Evolutionary conservation across 2,329 filamentous ascomycete species (phyloP).

Genomic region (Lasiodiplodia theobromae): DNA sequence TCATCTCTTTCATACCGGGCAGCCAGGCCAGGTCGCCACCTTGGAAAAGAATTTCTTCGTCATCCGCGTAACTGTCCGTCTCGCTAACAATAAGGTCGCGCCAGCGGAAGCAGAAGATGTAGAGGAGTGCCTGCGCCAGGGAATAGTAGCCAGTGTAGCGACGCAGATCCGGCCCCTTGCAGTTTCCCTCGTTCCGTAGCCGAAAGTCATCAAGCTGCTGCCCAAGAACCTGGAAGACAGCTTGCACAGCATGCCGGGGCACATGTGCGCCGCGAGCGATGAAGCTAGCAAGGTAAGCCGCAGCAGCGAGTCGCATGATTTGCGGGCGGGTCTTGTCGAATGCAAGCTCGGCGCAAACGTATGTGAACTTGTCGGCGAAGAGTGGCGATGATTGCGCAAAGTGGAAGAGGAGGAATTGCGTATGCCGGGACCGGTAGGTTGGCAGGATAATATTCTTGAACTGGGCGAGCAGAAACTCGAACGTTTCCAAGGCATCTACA

Average conservation of each 20-base stretch:
- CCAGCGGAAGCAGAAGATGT: slow-evolving; percentile 99
- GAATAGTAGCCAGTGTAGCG: slow-evolving; percentile 87
- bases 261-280: slow-evolving; percentile 89
- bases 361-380: slow-evolving; percentile 83
- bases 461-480: slow-evolving; percentile 81
- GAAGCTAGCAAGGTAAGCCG: slow-evolving; percentile 93
- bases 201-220: slow-evolving; percentile 79
- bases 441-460: slow-evolving; percentile 89
- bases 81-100: slow-evolving; percentile 75
- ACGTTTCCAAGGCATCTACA: slow-evolving; percentile 72
- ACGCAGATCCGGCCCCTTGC: slow-evolving; percentile 83
- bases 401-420: slow-evolving; percentile 95
- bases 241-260: slow-evolving; percentile 75
- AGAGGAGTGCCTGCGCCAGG: slow-evolving; percentile 85
- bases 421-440: slow-evolving; percentile 89
- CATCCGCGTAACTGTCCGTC: slow-evolving; percentile 58
- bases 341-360: slow-evolving; percentile 75
- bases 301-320: slow-evolving; percentile 81
- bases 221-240: slow-evolving; percentile 81
- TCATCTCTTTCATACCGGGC: slow-evolving; percentile 73
- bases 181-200: slow-evolving; percentile 73
- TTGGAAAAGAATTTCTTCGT: slow-evolving; percentile 66
- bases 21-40: slow-evolving; percentile 80
- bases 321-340: slow-evolving; percentile 71
- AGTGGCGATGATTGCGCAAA: slow-evolving; percentile 83